Conservation (phyloP, 345 rosid species). For the Firmiana major region DNA sequence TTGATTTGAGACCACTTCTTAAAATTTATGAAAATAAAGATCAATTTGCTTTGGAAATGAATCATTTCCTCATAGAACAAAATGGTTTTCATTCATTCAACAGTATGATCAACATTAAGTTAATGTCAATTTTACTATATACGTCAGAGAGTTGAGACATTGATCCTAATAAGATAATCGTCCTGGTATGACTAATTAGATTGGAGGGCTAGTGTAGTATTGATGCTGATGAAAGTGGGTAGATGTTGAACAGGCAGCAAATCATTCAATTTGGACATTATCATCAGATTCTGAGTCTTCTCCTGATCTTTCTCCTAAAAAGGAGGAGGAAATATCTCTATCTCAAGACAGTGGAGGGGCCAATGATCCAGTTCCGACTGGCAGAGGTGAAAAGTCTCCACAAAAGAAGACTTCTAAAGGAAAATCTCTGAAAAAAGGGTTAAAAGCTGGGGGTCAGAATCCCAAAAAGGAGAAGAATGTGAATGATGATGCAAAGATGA, state of each 20-base stretch:
- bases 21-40: neutral
- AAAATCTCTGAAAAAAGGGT: constrained; percentile 43
- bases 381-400: constrained; percentile 26
- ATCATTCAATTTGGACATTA: constrained; percentile 39
- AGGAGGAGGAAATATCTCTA: constrained; percentile 22
- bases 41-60: neutral
- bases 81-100: neutral
- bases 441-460: constrained; percentile 23
- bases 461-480: constrained; percentile 33
- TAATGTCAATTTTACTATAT: neutral
- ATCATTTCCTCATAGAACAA: neutral
- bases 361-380: constrained; percentile 30
- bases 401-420: constrained; percentile 43
- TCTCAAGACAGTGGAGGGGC: constrained; percentile 30
- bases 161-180: neutral
- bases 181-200: neutral
- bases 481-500: constrained; percentile 27
- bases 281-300: constrained; percentile 82
- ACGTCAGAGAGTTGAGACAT: neutral
- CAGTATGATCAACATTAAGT: neutral
- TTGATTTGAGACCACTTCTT: neutral
- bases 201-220: neutral
- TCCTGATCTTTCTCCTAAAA: constrained; percentile 27
- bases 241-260: constrained; percentile 35
- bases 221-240: constrained; percentile 17